These are phyloP conservation scores for Fonsecaea monophora DNA, from an alignment of 2,329 filamentous ascomycete species.

Conservation along the genomic window DNA sequence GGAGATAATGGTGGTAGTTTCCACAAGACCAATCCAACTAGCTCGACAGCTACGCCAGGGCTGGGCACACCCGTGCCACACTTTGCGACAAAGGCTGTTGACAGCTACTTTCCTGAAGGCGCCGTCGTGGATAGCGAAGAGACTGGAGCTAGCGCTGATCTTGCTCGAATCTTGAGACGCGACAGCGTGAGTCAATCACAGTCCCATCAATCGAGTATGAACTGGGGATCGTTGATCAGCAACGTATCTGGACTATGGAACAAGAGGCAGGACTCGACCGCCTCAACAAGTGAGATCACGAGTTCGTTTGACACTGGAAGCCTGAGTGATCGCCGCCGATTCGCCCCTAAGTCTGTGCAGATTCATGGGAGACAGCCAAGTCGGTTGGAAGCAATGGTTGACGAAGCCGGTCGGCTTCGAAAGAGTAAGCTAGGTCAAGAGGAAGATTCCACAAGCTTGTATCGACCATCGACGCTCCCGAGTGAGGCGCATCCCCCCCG, in stretches of 20 bases:
- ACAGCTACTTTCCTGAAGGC: conserved; percentile 38
- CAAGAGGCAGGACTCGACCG: conserved; percentile 56
- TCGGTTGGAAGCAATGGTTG: conserved; percentile 53
- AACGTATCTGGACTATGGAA: conserved; percentile 58
- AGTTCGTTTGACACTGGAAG: conserved; percentile 38
- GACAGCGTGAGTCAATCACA: conserved; percentile 58
- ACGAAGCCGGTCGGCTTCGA: conserved; percentile 36
- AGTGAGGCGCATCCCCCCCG: conserved; percentile 32
- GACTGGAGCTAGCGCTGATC: conserved; percentile 61
- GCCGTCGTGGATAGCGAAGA: conserved; percentile 45
- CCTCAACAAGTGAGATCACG: conserved; percentile 46
- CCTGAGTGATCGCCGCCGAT: conserved; percentile 26
- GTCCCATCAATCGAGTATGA: conserved; percentile 57
- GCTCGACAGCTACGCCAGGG: conserved; percentile 59
- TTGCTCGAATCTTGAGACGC: conserved; percentile 61
- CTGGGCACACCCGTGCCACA: conserved; percentile 60
- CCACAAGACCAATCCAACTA: conserved; percentile 58
- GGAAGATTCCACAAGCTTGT: not conserved
- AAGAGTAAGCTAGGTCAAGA: not conserved
- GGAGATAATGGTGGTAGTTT: conserved; percentile 50
- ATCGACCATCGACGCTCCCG: conserved; percentile 16
- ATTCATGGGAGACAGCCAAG: conserved; percentile 21
- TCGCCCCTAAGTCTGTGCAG: conserved; percentile 28
- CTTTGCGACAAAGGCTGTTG: conserved; percentile 48
- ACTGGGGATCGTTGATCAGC: conserved; percentile 64